Evolutionary conservation across 2,329 filamentous ascomycete genomes (phyloP).

Genomic region (Coniochaeta hoffmannii): DNA sequence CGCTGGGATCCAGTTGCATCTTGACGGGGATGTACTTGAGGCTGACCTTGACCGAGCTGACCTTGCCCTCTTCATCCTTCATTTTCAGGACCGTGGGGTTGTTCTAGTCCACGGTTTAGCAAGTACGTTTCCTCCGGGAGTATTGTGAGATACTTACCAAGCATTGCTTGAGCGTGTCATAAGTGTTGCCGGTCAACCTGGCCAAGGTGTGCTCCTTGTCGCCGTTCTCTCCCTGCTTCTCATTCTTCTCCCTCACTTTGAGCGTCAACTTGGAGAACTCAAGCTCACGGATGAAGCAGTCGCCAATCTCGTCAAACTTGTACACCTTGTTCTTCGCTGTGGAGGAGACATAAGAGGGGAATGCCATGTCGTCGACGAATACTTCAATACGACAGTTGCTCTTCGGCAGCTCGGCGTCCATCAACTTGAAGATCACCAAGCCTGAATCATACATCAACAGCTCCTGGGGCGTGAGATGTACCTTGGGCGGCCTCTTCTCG

Average conservation of each 20-base stretch:
- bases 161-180: slow-evolving; percentile 82
- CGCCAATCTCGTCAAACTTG: slow-evolving; percentile 86
- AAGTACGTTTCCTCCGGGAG: background rate
- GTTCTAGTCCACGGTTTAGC: slow-evolving; percentile 48
- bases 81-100: slow-evolving; percentile 79
- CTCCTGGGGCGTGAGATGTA: slow-evolving; percentile 72
- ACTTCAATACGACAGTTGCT: slow-evolving; percentile 75
- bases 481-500: slow-evolving; percentile 59
- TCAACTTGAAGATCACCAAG: slow-evolving; percentile 86
- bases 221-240: slow-evolving; percentile 58
- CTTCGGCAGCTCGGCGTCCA: slow-evolving; percentile 79
- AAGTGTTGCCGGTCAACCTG: slow-evolving; percentile 74
- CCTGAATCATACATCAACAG: slow-evolving; percentile 83
- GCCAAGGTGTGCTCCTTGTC: slow-evolving; percentile 71
- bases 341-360: slow-evolving; percentile 78
- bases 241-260: slow-evolving; percentile 72
- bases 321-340: slow-evolving; percentile 61
- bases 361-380: slow-evolving; percentile 89
- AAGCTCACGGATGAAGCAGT: slow-evolving; percentile 94
- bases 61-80: slow-evolving; percentile 66
- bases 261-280: slow-evolving; percentile 92
- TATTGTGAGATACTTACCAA: slow-evolving; percentile 47
- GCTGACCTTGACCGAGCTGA: slow-evolving; percentile 80
- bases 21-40: slow-evolving; percentile 90
- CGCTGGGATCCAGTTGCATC: slow-evolving; percentile 88